Evolutionary conservation across 1,284 basidiomycete genomes (phyloP).

Genomic region (Trichosporon sp.): DNA sequence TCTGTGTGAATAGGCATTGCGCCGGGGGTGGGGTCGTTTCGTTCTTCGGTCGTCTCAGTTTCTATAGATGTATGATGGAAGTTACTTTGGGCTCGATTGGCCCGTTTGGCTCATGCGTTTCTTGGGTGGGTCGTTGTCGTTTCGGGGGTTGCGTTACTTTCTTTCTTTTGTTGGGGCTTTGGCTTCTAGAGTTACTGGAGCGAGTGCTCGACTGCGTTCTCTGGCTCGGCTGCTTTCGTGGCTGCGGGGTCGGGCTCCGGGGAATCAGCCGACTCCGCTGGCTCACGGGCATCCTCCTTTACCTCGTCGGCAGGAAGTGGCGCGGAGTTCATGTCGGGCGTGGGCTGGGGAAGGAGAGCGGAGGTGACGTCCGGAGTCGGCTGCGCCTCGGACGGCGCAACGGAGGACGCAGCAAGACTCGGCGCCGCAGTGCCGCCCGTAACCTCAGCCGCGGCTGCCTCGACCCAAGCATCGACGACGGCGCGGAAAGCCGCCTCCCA

Average conservation of each 20-base stretch:
- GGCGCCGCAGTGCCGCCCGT: slow-evolving; percentile 11
- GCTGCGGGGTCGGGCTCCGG: background rate
- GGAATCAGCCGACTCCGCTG: background rate
- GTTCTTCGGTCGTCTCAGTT: too few species aligned
- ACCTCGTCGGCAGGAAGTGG: background rate
- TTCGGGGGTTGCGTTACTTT: background rate
- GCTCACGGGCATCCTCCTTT: too few species aligned
- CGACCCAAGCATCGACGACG: slow-evolving; percentile 44
- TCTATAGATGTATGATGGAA: background rate
- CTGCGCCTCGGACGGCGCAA: slow-evolving; percentile 4
- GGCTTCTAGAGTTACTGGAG: background rate
- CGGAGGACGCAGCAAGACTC: background rate
- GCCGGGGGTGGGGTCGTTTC: background rate
- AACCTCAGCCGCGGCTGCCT: slow-evolving; percentile 40
- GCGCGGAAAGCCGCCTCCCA: slow-evolving; percentile 47
- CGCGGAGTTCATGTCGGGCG: background rate
- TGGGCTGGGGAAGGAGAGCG: background rate
- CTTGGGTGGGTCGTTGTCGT: background rate
- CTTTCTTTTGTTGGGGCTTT: too few species aligned
- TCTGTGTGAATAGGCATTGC: background rate
- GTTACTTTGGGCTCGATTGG: background rate
- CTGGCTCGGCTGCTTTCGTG: background rate
- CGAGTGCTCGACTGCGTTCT: background rate
- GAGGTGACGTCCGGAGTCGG: background rate
- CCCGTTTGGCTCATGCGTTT: too few species aligned